Conservation (phyloP, 2,329 filamentous ascomycete genomes). For the Dactylellina cionopaga region DNA sequence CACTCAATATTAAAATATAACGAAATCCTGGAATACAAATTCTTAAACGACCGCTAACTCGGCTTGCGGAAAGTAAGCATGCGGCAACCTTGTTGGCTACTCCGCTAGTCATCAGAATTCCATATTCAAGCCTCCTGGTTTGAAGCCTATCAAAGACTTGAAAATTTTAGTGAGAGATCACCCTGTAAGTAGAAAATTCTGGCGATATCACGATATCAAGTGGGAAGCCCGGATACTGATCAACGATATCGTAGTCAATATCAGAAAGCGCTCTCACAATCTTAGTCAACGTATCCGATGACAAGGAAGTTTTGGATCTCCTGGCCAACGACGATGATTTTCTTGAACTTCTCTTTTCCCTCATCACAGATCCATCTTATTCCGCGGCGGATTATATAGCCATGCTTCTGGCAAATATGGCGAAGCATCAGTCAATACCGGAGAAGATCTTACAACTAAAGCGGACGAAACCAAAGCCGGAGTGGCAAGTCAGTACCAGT, state of each 20-base stretch:
- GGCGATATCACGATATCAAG: no score
- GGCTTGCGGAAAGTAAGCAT: constrained; percentile 54
- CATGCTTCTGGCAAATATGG: constrained; percentile 92
- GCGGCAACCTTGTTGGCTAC: constrained; percentile 84
- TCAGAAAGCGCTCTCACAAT: constrained; percentile 83
- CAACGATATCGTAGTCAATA: no score
- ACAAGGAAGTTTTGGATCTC: constrained; percentile 76
- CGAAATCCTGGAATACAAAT: neutral
- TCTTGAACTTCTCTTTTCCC: constrained; percentile 75
- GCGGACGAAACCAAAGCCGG: constrained; percentile 70
- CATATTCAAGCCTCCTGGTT: constrained; percentile 83
- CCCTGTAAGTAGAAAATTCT: constrained; percentile 71
- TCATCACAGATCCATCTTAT: constrained; percentile 79
- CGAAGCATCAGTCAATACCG: constrained; percentile 79
- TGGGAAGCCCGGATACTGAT: no score
- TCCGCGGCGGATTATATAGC: constrained; percentile 83
- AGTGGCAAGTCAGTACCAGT: constrained; percentile 76
- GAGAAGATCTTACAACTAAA: constrained; percentile 38
- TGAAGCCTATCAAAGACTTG: constrained; percentile 83
- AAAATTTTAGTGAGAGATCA: constrained; percentile 89
- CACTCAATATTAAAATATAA: no score
- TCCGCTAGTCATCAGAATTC: constrained; percentile 75
- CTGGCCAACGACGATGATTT: constrained; percentile 84
- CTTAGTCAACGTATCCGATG: constrained; percentile 84
- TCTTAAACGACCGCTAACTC: constrained; percentile 16